These are phyloP conservation scores for Colletotrichum sp. DNA, from an alignment of 2,329 filamentous ascomycete genomes.

Conservation along the genomic window DNA sequence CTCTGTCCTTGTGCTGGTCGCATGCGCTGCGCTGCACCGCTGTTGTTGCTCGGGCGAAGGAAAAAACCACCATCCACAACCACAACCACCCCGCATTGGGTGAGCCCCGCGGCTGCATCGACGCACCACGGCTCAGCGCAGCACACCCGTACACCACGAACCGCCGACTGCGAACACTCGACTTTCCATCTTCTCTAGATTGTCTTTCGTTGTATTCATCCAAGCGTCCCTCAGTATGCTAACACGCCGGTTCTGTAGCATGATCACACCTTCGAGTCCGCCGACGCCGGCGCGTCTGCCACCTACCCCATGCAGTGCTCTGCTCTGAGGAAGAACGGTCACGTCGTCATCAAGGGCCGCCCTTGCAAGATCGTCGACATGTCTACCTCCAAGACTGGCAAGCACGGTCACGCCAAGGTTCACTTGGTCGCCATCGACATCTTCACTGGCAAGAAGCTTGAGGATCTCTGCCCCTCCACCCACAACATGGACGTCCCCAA, in stretches of 20 bases:
- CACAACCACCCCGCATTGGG: slow-evolving; percentile 51
- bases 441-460: slow-evolving; percentile 99
- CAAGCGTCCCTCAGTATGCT: background rate
- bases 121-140: slow-evolving; percentile 18
- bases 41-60: slow-evolving; percentile 24
- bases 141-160: background rate
- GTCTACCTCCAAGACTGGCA: slow-evolving; percentile 99
- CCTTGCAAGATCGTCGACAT: slow-evolving; percentile 99
- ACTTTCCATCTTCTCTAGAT: background rate
- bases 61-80: slow-evolving; percentile 27
- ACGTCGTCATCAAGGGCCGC: slow-evolving; percentile 97
- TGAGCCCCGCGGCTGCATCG: slow-evolving; percentile 22
- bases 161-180: background rate
- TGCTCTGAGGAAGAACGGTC: slow-evolving; percentile 98
- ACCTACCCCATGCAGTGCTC: slow-evolving; percentile 99
- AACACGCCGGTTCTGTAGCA: slow-evolving; percentile 50
- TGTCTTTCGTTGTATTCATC: background rate
- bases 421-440: slow-evolving; percentile 98
- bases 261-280: slow-evolving; percentile 82
- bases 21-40: slow-evolving; percentile 27
- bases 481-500: slow-evolving; percentile 98
- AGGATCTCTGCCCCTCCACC: slow-evolving; percentile 98
- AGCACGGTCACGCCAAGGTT: slow-evolving; percentile 99
- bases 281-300: slow-evolving; percentile 92
- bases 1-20: slow-evolving; percentile 24